Conservation (phyloP, 2,329 filamentous ascomycete genomes). For the Macrophomina tecta region DNA sequence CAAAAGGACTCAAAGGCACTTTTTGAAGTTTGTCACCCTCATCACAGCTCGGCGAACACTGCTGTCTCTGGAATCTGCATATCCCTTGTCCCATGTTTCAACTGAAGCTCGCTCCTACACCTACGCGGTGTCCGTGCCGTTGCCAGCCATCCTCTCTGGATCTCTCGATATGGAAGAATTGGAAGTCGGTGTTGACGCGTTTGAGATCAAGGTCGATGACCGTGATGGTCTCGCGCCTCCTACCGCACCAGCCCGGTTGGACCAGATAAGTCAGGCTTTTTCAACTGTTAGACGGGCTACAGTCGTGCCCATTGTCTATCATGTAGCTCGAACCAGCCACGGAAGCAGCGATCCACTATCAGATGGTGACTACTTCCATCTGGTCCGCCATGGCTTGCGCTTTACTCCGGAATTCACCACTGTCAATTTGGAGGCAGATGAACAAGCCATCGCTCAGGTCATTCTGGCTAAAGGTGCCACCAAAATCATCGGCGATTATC, state of each 20-base stretch:
- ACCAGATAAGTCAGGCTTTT: constrained; percentile 63
- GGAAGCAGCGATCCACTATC: neutral
- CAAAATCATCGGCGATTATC: constrained; percentile 67
- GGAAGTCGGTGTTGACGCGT: constrained; percentile 70
- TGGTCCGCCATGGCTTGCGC: constrained; percentile 65
- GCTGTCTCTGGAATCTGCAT: constrained; percentile 67
- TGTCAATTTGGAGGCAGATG: constrained; percentile 59
- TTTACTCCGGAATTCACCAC: constrained; percentile 65
- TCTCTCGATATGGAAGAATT: constrained; percentile 67
- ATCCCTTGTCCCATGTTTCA: constrained; percentile 67
- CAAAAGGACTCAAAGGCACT: constrained; percentile 72
- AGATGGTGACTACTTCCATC: constrained; percentile 57
- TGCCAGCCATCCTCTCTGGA: constrained; percentile 62
- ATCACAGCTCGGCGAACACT: constrained; percentile 61
- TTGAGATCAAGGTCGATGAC: constrained; percentile 63
- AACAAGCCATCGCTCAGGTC: constrained; percentile 53
- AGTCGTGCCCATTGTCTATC: constrained; percentile 56
- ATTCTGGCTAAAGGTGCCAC: constrained; percentile 60
- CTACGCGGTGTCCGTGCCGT: constrained; percentile 67
- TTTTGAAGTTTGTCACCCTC: constrained; percentile 70
- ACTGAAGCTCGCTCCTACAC: constrained; percentile 69
- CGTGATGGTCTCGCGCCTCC: constrained; percentile 34
- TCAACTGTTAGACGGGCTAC: constrained; percentile 68
- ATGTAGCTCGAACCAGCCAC: constrained; percentile 39
- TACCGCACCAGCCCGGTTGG: constrained; percentile 30